Evolutionary conservation across 2,329 filamentous ascomycete genomes (phyloP).

Genomic region (Chaetomium strumarium): DNA sequence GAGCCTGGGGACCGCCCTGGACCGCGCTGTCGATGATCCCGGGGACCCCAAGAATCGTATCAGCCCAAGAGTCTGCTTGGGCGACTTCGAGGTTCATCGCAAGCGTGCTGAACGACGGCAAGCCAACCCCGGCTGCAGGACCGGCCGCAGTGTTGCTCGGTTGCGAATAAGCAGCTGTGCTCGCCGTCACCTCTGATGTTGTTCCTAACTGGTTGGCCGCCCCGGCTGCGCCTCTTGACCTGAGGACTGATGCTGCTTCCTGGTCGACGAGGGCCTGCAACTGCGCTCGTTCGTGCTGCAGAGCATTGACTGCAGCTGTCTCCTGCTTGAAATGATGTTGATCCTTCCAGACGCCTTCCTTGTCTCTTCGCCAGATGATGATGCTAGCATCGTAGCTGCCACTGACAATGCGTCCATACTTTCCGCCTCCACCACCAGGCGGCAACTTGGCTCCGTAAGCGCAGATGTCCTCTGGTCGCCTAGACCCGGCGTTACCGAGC

Average conservation of each 20-base stretch:
- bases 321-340: slow-evolving; percentile 71
- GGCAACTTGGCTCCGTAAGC: slow-evolving; percentile 82
- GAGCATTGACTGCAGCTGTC: slow-evolving; percentile 54
- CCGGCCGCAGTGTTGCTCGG: slow-evolving; percentile 14
- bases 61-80: slow-evolving; percentile 27
- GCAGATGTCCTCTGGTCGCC: slow-evolving; percentile 67
- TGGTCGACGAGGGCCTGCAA: slow-evolving; percentile 9
- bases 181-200: neutral
- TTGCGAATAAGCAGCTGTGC: slow-evolving; percentile 8
- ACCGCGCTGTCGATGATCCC: slow-evolving; percentile 50
- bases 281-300: slow-evolving; percentile 23
- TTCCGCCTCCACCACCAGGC: slow-evolving; percentile 82
- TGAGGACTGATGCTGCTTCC: neutral
- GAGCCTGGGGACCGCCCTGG: slow-evolving; percentile 41
- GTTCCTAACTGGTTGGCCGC: neutral
- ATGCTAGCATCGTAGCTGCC: slow-evolving; percentile 95
- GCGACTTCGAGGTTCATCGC: slow-evolving; percentile 20
- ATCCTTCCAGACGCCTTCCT: slow-evolving; percentile 77
- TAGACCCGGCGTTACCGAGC: slow-evolving; percentile 63
- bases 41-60: slow-evolving; percentile 38
- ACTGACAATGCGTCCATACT: slow-evolving; percentile 90
- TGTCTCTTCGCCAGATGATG: slow-evolving; percentile 87
- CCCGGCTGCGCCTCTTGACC: neutral
- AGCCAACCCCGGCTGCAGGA: too few relatives aligned
- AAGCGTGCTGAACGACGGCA: slow-evolving; percentile 13